phyloP scores from a whole-genome alignment of 1,139 yeast species.

The Komagataea norvegica region DNA sequence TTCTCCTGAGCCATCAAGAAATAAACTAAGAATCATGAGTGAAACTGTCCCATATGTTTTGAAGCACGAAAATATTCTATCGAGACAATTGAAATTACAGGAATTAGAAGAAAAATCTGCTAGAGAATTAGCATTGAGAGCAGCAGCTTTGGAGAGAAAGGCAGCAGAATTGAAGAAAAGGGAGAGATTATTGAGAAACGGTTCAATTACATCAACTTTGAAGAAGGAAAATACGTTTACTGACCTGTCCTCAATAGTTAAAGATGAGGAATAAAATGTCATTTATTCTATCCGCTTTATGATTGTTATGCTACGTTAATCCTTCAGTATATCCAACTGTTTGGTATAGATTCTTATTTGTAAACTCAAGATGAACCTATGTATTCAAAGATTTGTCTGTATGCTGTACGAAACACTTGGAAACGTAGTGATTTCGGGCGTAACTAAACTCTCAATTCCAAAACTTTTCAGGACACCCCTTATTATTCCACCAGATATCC shows the following conservation, averaged over 20 bases:
- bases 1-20: slow-evolving; percentile 51
- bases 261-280: slow-evolving; percentile 11
- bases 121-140: slow-evolving; percentile 62
- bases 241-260: slow-evolving; percentile 44
- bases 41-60: slow-evolving; percentile 79
- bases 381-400: slow-evolving; percentile 45
- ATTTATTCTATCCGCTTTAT: neutral
- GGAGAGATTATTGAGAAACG: slow-evolving; percentile 44
- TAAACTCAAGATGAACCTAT: no score
- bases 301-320: no score
- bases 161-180: slow-evolving; percentile 69
- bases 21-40: slow-evolving; percentile 67
- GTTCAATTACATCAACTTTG: slow-evolving; percentile 23
- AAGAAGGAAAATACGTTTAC: slow-evolving; percentile 52
- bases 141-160: slow-evolving; percentile 69
- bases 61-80: slow-evolving; percentile 68
- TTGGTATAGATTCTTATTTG: no score
- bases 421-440: slow-evolving; percentile 60
- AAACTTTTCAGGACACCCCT: slow-evolving; percentile 72
- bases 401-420: slow-evolving; percentile 73
- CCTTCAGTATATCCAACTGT: no score
- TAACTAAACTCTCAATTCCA: slow-evolving; percentile 62
- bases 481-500: slow-evolving; percentile 82
- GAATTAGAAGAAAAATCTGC: slow-evolving; percentile 77
- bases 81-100: slow-evolving; percentile 72